Percentiles rank a stretch among this genome's conserved stretches.
These are phyloP conservation scores for Cutaneotrichosporon mucoides DNA, from an alignment of 1,284 basidiomycete genomes.

Conservation along the genomic window DNA sequence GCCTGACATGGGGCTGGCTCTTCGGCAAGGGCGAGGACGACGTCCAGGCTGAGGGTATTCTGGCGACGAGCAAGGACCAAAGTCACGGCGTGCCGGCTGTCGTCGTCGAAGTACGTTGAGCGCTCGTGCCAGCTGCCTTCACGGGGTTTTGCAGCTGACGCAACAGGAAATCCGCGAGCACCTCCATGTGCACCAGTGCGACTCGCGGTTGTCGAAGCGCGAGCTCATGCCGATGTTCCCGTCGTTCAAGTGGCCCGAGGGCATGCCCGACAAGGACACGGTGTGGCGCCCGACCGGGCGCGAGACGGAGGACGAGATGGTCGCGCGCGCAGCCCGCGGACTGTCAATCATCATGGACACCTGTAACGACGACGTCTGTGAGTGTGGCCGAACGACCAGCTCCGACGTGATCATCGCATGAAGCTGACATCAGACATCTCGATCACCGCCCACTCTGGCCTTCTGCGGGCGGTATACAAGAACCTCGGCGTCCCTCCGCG, in stretches of 20 bases:
- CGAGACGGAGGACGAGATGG: constrained; percentile 36
- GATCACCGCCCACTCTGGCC: constrained; percentile 33
- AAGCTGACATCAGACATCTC: constrained; percentile 16
- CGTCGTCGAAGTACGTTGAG: constrained; percentile 34
- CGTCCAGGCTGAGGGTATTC: not conserved
- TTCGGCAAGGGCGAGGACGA: constrained; percentile 10
- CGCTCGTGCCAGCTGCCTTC: too few species aligned
- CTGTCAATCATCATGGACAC: constrained; percentile 24
- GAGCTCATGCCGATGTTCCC: constrained; percentile 26
- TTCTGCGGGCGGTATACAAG: constrained; percentile 30
- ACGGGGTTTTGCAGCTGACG: too few species aligned
- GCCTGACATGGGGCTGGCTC: constrained; percentile 33
- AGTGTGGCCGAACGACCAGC: constrained; percentile 8
- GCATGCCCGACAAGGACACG: constrained; percentile 25
- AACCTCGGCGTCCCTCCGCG: constrained; percentile 25
- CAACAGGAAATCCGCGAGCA: constrained; percentile 39
- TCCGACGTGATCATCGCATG: not conserved
- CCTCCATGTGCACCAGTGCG: constrained; percentile 34
- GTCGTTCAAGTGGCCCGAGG: constrained; percentile 19
- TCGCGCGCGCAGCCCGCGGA: constrained; percentile 21
- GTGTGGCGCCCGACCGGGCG: constrained; percentile 29
- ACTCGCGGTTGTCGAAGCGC: constrained; percentile 18
- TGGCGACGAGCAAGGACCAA: not conserved
- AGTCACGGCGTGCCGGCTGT: constrained; percentile 22
- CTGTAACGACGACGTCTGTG: constrained; percentile 23